These are phyloP conservation scores for Penicillium sp. DNA, from an alignment of 2,329 filamentous ascomycete genomes.

Conservation along the genomic window DNA sequence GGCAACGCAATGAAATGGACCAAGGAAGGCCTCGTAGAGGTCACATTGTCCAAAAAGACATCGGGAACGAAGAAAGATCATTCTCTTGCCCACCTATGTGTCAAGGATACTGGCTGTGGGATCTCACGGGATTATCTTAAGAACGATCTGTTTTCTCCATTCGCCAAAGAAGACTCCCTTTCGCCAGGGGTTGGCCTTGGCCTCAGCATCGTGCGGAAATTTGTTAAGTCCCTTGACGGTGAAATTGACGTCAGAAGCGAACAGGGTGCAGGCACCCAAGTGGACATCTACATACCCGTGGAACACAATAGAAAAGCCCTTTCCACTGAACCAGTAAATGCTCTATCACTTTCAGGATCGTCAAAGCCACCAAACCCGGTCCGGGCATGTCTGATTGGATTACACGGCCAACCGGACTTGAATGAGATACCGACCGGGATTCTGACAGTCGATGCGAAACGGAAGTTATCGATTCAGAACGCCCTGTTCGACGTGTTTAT, in stretches of 20 bases:
- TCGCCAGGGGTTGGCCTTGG: constrained; percentile 64
- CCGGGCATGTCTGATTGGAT: constrained; percentile 29
- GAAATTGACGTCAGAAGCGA: constrained; percentile 55
- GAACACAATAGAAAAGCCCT: background rate
- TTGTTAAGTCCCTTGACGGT: constrained; percentile 59
- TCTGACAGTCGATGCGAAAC: constrained; percentile 27
- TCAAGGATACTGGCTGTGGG: constrained; percentile 64
- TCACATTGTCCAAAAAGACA: constrained; percentile 23
- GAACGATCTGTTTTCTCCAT: constrained; percentile 61
- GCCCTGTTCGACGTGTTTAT: constrained; percentile 27
- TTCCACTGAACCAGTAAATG: no score
- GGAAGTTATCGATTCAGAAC: constrained; percentile 28
- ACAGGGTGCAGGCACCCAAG: constrained; percentile 28
- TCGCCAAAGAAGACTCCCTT: constrained; percentile 62
- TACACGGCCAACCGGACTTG: constrained; percentile 26
- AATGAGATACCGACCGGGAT: constrained; percentile 24
- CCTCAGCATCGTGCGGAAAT: constrained; percentile 60
- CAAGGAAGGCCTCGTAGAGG: constrained; percentile 30
- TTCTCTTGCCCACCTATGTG: constrained; percentile 37
- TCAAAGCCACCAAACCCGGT: background rate
- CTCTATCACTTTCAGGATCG: background rate
- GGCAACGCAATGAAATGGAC: constrained; percentile 43
- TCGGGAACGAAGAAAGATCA: constrained; percentile 5
- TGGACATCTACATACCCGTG: constrained; percentile 32
- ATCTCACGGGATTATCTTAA: constrained; percentile 62